Percentiles rank a stretch among this genome's conserved stretches.
These are phyloP conservation scores for Claviceps capensis DNA, from an alignment of 2,329 filamentous ascomycete genomes.

Conservation along the genomic window DNA sequence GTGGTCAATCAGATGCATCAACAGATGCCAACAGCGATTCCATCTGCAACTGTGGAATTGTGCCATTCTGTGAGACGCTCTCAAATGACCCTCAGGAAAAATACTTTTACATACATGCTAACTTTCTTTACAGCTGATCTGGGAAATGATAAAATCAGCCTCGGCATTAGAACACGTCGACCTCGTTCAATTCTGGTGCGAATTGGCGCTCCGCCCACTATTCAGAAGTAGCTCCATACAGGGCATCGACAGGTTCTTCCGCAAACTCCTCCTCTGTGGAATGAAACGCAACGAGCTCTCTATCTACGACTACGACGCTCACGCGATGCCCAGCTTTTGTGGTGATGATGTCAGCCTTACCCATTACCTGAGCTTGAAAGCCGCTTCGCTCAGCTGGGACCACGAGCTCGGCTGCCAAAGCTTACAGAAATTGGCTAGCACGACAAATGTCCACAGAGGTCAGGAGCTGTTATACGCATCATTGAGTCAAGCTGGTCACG, in stretches of 20 bases:
- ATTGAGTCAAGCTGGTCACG: conserved; percentile 58
- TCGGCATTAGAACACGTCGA: conserved; percentile 39
- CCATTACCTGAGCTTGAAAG: conserved; percentile 62
- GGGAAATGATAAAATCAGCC: conserved; percentile 59
- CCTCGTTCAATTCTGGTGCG: conserved; percentile 56
- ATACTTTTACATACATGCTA: background rate
- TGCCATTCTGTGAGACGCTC: conserved; percentile 47
- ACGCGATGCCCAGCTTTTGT: conserved; percentile 40
- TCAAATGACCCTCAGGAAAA: no score
- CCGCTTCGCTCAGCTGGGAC: conserved; percentile 48
- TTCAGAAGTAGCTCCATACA: conserved; percentile 52
- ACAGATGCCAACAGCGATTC: conserved; percentile 33
- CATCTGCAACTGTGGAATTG: conserved; percentile 48
- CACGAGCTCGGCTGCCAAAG: conserved; percentile 46
- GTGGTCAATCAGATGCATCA: conserved; percentile 24
- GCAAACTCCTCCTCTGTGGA: conserved; percentile 61
- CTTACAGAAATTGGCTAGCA: conserved; percentile 38
- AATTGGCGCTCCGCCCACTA: conserved; percentile 48
- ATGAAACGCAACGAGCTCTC: conserved; percentile 30
- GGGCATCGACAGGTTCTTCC: conserved; percentile 54
- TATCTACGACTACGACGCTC: conserved; percentile 28
- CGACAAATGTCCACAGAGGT: conserved; percentile 29
- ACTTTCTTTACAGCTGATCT: conserved; percentile 47
- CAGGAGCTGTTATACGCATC: conserved; percentile 65
- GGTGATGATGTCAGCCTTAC: conserved; percentile 49